Evolutionary conservation across 306 rosid species (phyloP), one percentile per base, ranked within the genome.

Genomic region (Pueraria montana): DNA sequence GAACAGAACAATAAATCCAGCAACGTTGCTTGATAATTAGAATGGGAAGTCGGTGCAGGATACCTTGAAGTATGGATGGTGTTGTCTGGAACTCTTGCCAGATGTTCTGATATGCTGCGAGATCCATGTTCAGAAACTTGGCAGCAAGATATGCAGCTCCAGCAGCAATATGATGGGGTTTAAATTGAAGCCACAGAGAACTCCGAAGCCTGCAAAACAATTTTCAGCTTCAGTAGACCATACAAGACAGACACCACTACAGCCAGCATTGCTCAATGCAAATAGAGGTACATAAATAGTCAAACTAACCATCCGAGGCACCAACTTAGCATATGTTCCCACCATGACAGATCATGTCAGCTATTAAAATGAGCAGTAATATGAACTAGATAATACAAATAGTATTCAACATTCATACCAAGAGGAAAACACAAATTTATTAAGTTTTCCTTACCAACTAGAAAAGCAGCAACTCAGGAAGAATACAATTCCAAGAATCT

Each of bases 151-250:
- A 92, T 18, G 94, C 91, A 74, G 98, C 98, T 84, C 99, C 99
- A 63, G 97, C 99, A 20, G 99, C 99, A 80, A 96, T 96, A 78
- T 96, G 97, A 83, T 92, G 93, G 36, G 99, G 97, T 81, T 92
- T 92, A 81, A 96, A 96, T 83, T 96, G 99, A 84, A 96, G 98
- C 99, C 98, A 96, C 40, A 96, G 93, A 38, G 98, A 96, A 81
- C 97, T 96, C 78, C 99, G 90, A 70, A 96, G 97, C 95, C 99
- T 96, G 81, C 87, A 92, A 83, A 75, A 45, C 3, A 66, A 58
- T 56, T 45, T 46, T 70, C 72, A 87, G 76, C 66, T 10, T 69
- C 75, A 23, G 18, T 55, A 40, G 49, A 46, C 71, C 34, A 62
- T 48, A 74, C 71, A 63, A 48, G 64, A 56, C 64, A 76, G 24